Evolutionary conservation across 1,284 basidiomycete species (phyloP).

Genomic region (Salmacisia buchloeana): DNA sequence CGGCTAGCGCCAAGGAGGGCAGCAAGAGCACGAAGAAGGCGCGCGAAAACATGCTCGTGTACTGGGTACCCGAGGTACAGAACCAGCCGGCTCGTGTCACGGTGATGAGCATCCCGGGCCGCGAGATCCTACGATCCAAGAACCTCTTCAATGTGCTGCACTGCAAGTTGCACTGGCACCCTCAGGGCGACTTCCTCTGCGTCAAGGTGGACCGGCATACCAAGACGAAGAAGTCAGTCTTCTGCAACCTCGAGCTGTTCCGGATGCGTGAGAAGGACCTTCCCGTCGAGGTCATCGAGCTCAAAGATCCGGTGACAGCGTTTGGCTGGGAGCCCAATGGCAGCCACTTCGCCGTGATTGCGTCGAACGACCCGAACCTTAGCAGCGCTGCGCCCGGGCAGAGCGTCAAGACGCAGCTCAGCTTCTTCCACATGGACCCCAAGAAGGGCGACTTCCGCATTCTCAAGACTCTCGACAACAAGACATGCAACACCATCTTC

Average conservation of each 20-base stretch:
- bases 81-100: constrained; percentile 98
- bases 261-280: constrained; percentile 94
- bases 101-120: constrained; percentile 79
- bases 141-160: constrained; percentile 98
- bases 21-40: constrained; percentile 53
- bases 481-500: constrained; percentile 88
- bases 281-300: constrained; percentile 94
- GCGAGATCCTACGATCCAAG: constrained; percentile 82
- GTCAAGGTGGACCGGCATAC: constrained; percentile 99
- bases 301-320: constrained; percentile 92
- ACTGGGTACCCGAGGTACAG: constrained; percentile 91
- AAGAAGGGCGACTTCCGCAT: constrained; percentile 91
- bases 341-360: constrained; percentile 91
- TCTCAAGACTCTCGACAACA: constrained; percentile 73
- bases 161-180: constrained; percentile 98
- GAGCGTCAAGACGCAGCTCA: constrained; percentile 90
- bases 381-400: constrained; percentile 79
- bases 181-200: constrained; percentile 96
- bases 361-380: constrained; percentile 86
- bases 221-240: constrained; percentile 97
- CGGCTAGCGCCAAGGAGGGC: constrained; percentile 25
- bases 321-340: constrained; percentile 99
- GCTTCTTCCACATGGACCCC: constrained; percentile 91
- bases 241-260: constrained; percentile 98
- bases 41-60: constrained; percentile 87